These are phyloP conservation scores for Extremus antarcticus DNA, from an alignment of 495 filamentous ascomycete species.

Conservation along the genomic window DNA sequence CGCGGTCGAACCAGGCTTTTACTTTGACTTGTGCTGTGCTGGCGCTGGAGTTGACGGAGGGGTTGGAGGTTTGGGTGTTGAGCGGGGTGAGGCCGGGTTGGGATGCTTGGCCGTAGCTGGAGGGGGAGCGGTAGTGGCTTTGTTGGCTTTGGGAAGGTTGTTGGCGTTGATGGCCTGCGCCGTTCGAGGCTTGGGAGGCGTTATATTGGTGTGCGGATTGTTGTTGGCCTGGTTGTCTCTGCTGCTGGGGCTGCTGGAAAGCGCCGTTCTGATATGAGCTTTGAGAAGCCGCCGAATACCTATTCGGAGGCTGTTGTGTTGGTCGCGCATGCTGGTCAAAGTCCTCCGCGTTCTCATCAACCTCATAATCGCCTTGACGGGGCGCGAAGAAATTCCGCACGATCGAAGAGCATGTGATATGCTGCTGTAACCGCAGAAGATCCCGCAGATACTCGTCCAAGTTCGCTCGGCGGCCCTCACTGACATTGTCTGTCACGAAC, in stretches of 20 bases:
- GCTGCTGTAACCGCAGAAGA: constrained; percentile 65
- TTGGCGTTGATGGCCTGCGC: constrained; percentile 1
- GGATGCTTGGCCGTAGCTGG: constrained; percentile 32
- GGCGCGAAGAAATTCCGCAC: constrained; percentile 87
- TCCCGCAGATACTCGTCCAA: constrained; percentile 92
- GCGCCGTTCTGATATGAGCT: constrained; percentile 8
- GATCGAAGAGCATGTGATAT: constrained; percentile 71
- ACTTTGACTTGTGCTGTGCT: constrained; percentile 57
- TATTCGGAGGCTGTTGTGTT: constrained; percentile 5
- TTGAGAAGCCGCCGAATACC: constrained; percentile 11
- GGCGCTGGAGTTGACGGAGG: constrained; percentile 39
- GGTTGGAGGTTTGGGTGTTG: constrained; percentile 9
- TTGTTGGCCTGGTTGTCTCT: constrained; percentile 1
- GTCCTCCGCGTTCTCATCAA: constrained; percentile 42
- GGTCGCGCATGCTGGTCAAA: constrained; percentile 23
- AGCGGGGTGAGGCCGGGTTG: constrained; percentile 27
- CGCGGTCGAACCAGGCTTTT: constrained; percentile 77
- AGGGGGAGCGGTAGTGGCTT: constrained; percentile 11
- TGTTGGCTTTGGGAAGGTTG: background rate
- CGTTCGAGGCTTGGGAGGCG: constrained; percentile 7
- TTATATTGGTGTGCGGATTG: constrained; percentile 4
- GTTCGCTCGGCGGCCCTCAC: constrained; percentile 80
- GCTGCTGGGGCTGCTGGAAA: constrained; percentile 11
- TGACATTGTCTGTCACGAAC: constrained; percentile 94
- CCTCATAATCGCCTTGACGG: constrained; percentile 82